phyloP scores from a whole-genome alignment of 192 early-diverging fungal species.

The Backusella parvicylindrica region DNA sequence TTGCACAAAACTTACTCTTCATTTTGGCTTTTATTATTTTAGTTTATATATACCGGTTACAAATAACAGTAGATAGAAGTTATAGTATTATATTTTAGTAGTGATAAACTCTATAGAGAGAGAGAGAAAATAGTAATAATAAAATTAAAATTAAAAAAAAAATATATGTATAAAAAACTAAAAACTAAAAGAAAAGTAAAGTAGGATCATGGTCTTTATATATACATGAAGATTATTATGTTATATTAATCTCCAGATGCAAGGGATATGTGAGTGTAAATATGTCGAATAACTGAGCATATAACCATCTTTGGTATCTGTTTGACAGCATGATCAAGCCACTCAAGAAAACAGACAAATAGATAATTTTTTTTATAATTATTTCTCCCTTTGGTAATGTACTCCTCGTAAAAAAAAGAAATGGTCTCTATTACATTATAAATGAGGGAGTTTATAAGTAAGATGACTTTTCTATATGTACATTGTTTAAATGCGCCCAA shows the following conservation, averaged over 20 bases:
- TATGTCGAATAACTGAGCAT: conserved; percentile 1
- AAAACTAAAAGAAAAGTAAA: neutral
- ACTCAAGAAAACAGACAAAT: conserved; percentile 12
- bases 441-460: neutral
- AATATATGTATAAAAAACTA: neutral
- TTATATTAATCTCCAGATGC: neutral
- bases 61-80: neutral
- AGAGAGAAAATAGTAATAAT: neutral
- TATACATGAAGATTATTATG: neutral
- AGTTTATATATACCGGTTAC: neutral
- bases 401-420: conserved; percentile 1
- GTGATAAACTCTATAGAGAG: neutral
- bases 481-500: neutral
- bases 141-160: neutral
- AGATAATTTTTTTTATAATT: neutral
- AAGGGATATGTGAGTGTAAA: conserved; percentile 3
- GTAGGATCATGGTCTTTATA: neutral
- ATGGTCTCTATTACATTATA: neutral
- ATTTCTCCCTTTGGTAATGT: conserved; percentile 13
- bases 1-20: conserved; percentile 6
- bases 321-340: conserved; percentile 12
- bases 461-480: neutral
- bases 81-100: neutral
- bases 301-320: conserved; percentile 9
- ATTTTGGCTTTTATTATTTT: neutral